Evolutionary conservation across 768 basidiomycete genomes (phyloP), one percentile per base, ranked within the genome.

Genomic region (Lentinula guzmanii): DNA sequence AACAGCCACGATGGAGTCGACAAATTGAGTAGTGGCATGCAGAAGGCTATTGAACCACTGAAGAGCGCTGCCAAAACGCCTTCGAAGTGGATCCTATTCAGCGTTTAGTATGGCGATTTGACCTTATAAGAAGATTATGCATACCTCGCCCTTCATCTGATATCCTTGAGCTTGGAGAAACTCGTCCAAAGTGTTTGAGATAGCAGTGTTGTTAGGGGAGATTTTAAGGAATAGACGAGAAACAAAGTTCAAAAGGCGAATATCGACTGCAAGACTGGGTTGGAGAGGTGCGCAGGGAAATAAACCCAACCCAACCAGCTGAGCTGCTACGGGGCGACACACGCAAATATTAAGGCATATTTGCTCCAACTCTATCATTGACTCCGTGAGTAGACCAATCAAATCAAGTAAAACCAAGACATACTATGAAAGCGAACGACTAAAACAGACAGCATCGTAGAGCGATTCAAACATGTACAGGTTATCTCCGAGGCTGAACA

Each of bases 41-140:
- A 31, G 42, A 1, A 68, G 46, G 10, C 15, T 61, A 24, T 58
- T 54, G 53, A 68, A 71, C 70, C 70, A 73, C 21, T 66, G 65
- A 4, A 37, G 10, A 37, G 35, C 35, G 10, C 10, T 37, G 5
- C 35, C 35, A 51, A 74, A 72, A n/a, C 66, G 53, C 39, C 58
- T 50, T 8, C 64, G 57, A 7, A 73, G 63, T 28, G 64, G 61
- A 45, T 70, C 66, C 72, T 72, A 55, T 16, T 4, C n/a, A 7
- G 51, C 5, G 24, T 4, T 70, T 35, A 37, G 15, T 34, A 13
- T 35, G 6, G 6, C 34, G 9, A 55, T n/a, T n/a, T n/a, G n/a
- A 55, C n/a, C 15, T 34, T 7, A 5, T 13, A 3, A 37, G n/a
- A n/a, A n/a, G n/a, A 35, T 10, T 18, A 18, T 46, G 58, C 64